Base-by-base conservation (phyloP, 2,329 filamentous ascomycete species). In the Trematosphaeria pertusa region DNA sequence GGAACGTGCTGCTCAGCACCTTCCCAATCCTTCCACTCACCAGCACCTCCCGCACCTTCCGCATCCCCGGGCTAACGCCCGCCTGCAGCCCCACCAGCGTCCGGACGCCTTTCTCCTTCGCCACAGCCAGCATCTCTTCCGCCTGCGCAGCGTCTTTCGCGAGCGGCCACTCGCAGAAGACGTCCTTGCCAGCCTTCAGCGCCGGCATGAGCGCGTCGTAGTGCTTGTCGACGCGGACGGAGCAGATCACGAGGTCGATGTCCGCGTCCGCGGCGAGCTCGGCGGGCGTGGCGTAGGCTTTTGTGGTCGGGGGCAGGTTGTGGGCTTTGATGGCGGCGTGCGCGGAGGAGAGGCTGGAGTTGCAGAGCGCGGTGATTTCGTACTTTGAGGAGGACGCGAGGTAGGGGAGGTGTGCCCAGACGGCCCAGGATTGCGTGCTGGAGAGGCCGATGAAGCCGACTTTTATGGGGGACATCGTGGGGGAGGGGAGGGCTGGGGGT, bases 101-200 rank as follows among this genome's bases (percentile, higher is more conserved):
- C 43, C 65, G 69, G 10, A 73, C 64, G 1, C 69, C 69, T 14
- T 71, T 71, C 26, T 59, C 41, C 28, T 68, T 59, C 0, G 76
- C 75, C 10, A 78, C 38, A 2, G 52, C 53, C 0, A 66, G 54
- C 33, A 81, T 55, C 52, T 78, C 74, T 33, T 72, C 62, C 0
- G 76, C 68, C 44, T 77, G 60, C 1, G 54, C 51, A 1, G 71
- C 45, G 34, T 69, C 73, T 3, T 62, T 60, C 0, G 64, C 76
- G 0, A 78, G 64, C 14, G 75, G 78, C 76, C 77, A 78, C 49
- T 80, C 78, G 20, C 76, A 69, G 44, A 74, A 80, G 22, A 75
- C 69, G 34, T 74, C 63, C 57, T 81, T 81, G 0, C 81, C 82
- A 3, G 74, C 71, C 26, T 68, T 54, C 2, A 80, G 48, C 7